phyloP scores from a whole-genome alignment of 2,329 filamentous ascomycete genomes.

The Chaetomiaceae sp. region DNA sequence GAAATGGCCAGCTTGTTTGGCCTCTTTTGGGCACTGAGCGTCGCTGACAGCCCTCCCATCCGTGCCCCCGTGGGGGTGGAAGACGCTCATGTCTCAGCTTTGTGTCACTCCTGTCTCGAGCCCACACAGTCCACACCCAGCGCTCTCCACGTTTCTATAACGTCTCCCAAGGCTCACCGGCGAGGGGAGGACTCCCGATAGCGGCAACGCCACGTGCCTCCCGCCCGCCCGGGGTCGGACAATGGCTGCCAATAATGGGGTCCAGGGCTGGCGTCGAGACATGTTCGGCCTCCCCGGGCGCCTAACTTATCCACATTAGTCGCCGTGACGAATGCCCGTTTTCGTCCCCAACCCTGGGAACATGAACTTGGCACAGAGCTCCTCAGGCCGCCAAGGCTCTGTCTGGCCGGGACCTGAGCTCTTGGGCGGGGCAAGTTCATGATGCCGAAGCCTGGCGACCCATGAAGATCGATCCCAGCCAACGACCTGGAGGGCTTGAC shows the following conservation, averaged over 20 bases:
- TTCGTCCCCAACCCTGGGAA: neutral
- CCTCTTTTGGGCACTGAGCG: neutral
- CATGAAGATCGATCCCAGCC: no score
- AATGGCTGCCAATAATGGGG: constrained; percentile 18
- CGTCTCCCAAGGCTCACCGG: neutral
- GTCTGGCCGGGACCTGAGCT: constrained; percentile 3
- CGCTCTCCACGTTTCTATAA: constrained; percentile 18
- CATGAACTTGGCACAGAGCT: neutral
- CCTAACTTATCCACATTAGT: constrained; percentile 11
- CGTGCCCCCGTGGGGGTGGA: constrained; percentile 4
- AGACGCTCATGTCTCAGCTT: constrained; percentile 21
- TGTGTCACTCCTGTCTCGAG: constrained; percentile 26
- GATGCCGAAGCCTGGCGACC: no score
- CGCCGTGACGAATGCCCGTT: constrained; percentile 5
- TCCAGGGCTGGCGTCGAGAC: constrained; percentile 7
- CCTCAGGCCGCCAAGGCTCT: constrained; percentile 9
- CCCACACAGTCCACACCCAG: constrained; percentile 12
- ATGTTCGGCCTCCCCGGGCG: constrained; percentile 5
- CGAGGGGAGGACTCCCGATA: constrained; percentile 9
- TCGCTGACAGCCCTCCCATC: constrained; percentile 6
- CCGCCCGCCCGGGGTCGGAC: constrained; percentile 8
- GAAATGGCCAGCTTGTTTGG: constrained; percentile 4
- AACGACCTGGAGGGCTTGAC: no score
- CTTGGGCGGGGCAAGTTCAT: neutral
- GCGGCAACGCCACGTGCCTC: constrained; percentile 13